Base-by-base conservation (phyloP, 306 rosid species). In the Pyrus pyrifolia region DNA sequence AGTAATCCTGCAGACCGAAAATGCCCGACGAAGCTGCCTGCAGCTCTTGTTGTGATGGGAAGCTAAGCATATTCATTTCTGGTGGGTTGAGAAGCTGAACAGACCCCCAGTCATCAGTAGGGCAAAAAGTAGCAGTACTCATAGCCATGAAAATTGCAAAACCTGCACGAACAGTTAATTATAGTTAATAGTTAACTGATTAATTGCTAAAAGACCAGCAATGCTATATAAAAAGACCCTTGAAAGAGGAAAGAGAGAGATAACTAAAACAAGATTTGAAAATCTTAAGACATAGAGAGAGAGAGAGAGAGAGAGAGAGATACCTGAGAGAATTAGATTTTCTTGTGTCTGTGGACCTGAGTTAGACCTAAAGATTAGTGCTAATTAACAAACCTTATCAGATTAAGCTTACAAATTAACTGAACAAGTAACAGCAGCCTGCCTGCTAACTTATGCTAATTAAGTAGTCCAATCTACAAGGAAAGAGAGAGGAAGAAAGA, bases 131-230 rank as follows among this genome's bases (percentile, higher is more conserved):
- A 13, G 35, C 25, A 45, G 70, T 72, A 35, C 80, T 33, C 69
- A 81, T 77, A 80, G 75, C 79, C 83, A 74, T 80, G 66, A 71
- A 57, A 67, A 63, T 12, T 33, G 27, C 62, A 53, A 21, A 72
- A 67, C 75, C 75, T 30, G 68, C 58, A 29, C 15, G 42, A 30
- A 30, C 63, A 70, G 35, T 51, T 51, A 51, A 51, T 51, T 51
- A 15, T 51, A 18, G 55, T 51, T 51, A 51, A 18, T 51, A 45
- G 8, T 11, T 22, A 68, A 46, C 33, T 15, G 13, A 60, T 60
- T 22, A 60, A 60, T 60, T 60, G 55, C 55, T 5, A 17, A 51
- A 51, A 51, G 55, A 51, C 55, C 45, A 51, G 55, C 21, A 15
- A 51, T 17, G 55, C 55, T 17, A 15, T 51, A 17, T 21, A 15